Conservation (phyloP, 192 early-diverging fungal species). For the Linderina pennispora region DNA sequence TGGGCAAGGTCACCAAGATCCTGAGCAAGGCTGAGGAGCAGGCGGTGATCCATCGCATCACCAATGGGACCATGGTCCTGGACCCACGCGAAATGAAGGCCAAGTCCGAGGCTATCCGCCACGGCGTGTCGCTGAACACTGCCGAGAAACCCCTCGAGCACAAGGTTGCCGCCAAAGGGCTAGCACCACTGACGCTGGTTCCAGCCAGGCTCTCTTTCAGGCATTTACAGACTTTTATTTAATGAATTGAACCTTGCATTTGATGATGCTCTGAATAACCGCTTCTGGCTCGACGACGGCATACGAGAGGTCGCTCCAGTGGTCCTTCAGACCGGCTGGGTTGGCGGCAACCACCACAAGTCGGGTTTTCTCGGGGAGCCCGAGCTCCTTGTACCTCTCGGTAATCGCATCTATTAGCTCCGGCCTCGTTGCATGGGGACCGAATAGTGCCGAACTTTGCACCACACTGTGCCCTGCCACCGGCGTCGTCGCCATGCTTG, state of each 20-base stretch:
- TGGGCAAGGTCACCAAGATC: constrained; percentile 68
- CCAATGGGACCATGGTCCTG: constrained; percentile 27
- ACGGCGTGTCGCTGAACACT: constrained; percentile 1
- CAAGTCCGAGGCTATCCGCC: constrained; percentile 14
- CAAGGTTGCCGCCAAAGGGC: not conserved
- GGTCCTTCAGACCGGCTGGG: not conserved
- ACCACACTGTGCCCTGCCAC: not conserved
- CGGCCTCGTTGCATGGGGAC: constrained; percentile 1
- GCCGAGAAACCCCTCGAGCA: not conserved
- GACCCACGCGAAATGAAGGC: constrained; percentile 12
- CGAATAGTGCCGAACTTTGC: not conserved
- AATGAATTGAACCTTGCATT: no score
- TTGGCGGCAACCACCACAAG: not conserved
- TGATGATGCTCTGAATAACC: constrained; percentile 42
- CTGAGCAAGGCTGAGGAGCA: constrained; percentile 22
- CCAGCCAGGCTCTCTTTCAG: no score
- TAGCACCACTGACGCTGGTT: no score
- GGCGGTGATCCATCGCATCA: constrained; percentile 4
- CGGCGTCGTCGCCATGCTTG: constrained; percentile 1
- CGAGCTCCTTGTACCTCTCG: constrained; percentile 15
- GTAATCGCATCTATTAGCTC: constrained; percentile 8
- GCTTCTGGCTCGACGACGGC: constrained; percentile 19
- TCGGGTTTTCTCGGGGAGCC: constrained; percentile 3
- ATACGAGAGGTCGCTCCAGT: no score
- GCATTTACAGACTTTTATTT: no score